Conservation (phyloP, 768 basidiomycete species). For the Boletus sensibilis region DNA sequence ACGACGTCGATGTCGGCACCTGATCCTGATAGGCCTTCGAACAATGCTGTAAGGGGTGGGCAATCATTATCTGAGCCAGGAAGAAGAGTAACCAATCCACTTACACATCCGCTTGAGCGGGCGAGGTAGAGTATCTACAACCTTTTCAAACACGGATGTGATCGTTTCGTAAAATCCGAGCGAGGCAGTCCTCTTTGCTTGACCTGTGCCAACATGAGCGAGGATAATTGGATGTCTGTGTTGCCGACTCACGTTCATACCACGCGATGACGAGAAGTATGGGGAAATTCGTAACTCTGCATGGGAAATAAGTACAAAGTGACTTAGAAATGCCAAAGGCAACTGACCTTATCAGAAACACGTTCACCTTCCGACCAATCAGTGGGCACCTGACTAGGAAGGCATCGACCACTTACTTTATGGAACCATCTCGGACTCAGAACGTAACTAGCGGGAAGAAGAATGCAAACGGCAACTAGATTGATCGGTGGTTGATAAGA, state of each 20-base stretch:
- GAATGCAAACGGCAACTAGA: slow-evolving; percentile 77
- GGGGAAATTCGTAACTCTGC: slow-evolving; percentile 79
- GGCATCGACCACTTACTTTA: slow-evolving; percentile 53
- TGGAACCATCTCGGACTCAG: slow-evolving; percentile 97
- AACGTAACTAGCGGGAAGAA: slow-evolving; percentile 84
- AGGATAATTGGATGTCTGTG: neutral
- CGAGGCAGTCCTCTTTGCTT: slow-evolving; percentile 67
- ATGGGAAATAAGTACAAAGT: neutral
- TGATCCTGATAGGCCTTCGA: slow-evolving; percentile 76
- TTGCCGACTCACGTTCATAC: slow-evolving; percentile 61
- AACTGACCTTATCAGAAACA: slow-evolving; percentile 76
- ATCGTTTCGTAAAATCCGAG: slow-evolving; percentile 73
- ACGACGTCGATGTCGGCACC: slow-evolving; percentile 76
- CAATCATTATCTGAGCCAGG: neutral
- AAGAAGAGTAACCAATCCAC: slow-evolving; percentile 25
- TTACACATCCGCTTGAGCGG: slow-evolving; percentile 68
- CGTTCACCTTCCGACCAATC: slow-evolving; percentile 60
- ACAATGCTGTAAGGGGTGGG: slow-evolving; percentile 51
- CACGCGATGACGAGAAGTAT: slow-evolving; percentile 75
- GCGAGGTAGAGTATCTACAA: slow-evolving; percentile 76
- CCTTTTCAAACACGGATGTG: slow-evolving; percentile 59
- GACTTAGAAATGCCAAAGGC: neutral
- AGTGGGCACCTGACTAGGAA: slow-evolving; percentile 12
- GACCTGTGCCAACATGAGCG: slow-evolving; percentile 31
- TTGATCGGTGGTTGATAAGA: slow-evolving; percentile 96